Conservation (phyloP, 768 basidiomycete species). For the Rhodotorula paludigena region DNA sequence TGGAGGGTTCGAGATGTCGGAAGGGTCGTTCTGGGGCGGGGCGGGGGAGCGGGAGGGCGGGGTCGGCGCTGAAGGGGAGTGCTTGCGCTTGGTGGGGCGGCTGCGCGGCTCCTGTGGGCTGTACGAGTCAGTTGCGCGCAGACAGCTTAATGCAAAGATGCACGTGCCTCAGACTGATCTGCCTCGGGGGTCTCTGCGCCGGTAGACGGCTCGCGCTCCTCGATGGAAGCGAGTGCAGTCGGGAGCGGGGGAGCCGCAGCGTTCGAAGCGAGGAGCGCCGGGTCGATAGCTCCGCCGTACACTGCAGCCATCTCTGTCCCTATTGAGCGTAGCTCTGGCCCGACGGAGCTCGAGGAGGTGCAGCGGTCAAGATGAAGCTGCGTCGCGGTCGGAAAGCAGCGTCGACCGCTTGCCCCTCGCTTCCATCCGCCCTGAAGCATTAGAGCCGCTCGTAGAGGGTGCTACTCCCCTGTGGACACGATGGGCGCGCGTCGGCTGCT, state of each 20-base stretch:
- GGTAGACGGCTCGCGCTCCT: neutral
- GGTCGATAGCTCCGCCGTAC: neutral
- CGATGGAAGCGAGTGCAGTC: neutral
- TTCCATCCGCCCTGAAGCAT: too few species aligned
- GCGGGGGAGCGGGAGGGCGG: neutral
- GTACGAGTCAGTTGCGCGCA: neutral
- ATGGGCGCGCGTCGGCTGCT: too few species aligned
- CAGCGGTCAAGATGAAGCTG: too few species aligned
- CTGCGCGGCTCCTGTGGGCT: conserved; percentile 10
- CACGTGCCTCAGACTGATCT: conserved; percentile 3
- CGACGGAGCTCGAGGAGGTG: neutral
- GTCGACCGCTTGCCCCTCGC: too few species aligned
- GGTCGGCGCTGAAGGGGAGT: neutral
- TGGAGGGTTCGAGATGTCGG: conserved; percentile 16
- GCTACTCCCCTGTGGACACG: too few species aligned
- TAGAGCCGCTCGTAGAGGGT: too few species aligned
- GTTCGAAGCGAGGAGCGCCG: neutral
- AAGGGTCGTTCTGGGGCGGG: neutral
- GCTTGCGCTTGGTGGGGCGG: conserved; percentile 9
- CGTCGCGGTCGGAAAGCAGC: too few species aligned
- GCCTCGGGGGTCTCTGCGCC: neutral
- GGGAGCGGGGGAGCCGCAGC: neutral
- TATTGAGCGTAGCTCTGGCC: too few species aligned
- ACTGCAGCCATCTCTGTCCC: neutral
- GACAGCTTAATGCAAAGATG: neutral